Conservation (phyloP, 345 rosid genomes). For the Anacardium occidentale region DNA sequence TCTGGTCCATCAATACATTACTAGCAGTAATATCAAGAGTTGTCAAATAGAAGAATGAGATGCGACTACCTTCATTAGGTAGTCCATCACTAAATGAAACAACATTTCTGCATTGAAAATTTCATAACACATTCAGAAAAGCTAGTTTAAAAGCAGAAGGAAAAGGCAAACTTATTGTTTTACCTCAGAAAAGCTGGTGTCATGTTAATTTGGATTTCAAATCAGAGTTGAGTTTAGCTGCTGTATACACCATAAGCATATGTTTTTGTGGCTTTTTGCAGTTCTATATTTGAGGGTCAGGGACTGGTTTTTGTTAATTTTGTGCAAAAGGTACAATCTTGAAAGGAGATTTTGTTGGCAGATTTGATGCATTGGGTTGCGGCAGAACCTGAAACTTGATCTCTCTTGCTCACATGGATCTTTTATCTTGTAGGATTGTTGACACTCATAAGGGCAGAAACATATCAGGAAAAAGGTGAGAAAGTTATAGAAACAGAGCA, state of each 20-base stretch:
- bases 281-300: background rate
- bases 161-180: background rate
- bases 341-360: background rate
- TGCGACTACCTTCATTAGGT: constrained; percentile 61
- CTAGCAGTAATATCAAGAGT: constrained; percentile 91
- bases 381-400: background rate
- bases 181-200: too few relatives aligned
- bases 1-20: constrained; percentile 65
- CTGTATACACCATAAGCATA: background rate
- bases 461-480: background rate
- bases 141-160: background rate
- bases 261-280: background rate
- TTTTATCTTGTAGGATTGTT: background rate
- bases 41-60: constrained; percentile 92
- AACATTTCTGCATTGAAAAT: constrained; percentile 62
- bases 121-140: background rate
- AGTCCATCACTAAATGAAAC: constrained; percentile 85
- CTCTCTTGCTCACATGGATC: background rate
- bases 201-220: too few relatives aligned
- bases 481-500: too few relatives aligned
- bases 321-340: background rate
- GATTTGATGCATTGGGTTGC: background rate
- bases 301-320: background rate
- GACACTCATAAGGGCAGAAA: too few relatives aligned
- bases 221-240: too few relatives aligned